Evolutionary conservation across 2,329 filamentous ascomycete genomes (phyloP), one percentile per base, ranked within the genome.

Genomic region (Gaeumannomyces sp.): DNA sequence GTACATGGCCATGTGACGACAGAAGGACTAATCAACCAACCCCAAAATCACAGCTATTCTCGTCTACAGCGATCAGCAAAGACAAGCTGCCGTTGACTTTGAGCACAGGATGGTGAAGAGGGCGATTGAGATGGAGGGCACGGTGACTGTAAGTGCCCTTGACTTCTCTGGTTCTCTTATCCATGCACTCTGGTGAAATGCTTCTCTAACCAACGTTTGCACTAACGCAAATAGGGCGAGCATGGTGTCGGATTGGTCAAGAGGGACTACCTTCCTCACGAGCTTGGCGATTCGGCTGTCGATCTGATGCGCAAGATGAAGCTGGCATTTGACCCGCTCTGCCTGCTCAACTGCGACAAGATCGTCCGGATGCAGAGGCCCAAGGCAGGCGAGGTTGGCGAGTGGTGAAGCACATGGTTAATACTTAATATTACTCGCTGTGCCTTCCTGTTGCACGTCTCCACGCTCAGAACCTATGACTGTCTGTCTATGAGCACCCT

Each of bases 241-340:
- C 91, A 96, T 74, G 91, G 91, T 58, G 88, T 95, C 64, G 91
- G 91, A 8, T 79, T 96, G 61, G 89, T 94, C 65, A 96, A 96
- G 84, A 82, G 91, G 69, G 91, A 95, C 73, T 94, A 94, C 72
- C 81, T 96, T 59, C 82, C 86, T 13, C 89, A 93, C 72, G 91
- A 96, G 77, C 79, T 95, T 57, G 90, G 91, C 16, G 80, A 86
- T 74, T 80, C 77, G 16, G 92, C 91, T 0, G 90, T 96, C 11
- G 90, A 93, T 77, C 82, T 89, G 28, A 96, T 96, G 91, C 85
- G 91, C 76, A 91, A 89, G 88, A 86, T 94, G 74, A 95, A 95
- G 80, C 82, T 87, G 71, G 89, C 91, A 0, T 89, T 93, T 68
- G 92, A 95, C 75, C 91, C 91, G 3, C 78, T 92, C 38, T 89